Conservation (phyloP, 2,329 filamentous ascomycete species). For the Verticillium longisporum region DNA sequence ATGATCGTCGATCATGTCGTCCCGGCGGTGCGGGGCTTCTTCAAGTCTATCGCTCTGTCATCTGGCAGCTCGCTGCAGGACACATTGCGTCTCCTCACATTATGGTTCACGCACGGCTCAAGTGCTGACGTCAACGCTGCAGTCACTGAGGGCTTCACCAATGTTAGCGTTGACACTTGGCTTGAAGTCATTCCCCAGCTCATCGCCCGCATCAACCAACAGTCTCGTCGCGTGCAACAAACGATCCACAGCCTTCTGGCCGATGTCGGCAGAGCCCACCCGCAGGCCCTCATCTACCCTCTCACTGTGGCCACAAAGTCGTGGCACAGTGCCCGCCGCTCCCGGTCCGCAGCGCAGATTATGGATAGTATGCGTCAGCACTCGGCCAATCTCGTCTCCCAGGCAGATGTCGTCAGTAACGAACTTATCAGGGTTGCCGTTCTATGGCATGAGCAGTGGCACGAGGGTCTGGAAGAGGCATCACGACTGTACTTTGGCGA, state of each 20-base stretch:
- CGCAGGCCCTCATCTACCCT: constrained; percentile 93
- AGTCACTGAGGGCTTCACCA: constrained; percentile 83
- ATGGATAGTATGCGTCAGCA: constrained; percentile 99
- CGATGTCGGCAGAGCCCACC: constrained; percentile 89
- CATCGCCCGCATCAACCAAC: constrained; percentile 95
- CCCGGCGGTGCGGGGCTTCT: constrained; percentile 91
- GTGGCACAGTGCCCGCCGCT: constrained; percentile 69
- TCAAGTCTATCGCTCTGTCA: constrained; percentile 91
- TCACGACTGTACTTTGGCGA: constrained; percentile 96
- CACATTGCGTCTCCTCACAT: constrained; percentile 80
- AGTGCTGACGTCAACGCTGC: constrained; percentile 80
- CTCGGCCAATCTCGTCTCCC: constrained; percentile 84
- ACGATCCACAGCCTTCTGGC: constrained; percentile 88
- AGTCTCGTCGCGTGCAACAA: constrained; percentile 78
- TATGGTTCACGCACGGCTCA: constrained; percentile 95
- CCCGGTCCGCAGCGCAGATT: constrained; percentile 81
- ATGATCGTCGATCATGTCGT: constrained; percentile 84
- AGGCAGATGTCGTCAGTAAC: constrained; percentile 90
- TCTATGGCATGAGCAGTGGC: constrained; percentile 98
- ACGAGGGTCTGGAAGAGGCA: constrained; percentile 94
- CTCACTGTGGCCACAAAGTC: constrained; percentile 98
- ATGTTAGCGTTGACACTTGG: constrained; percentile 96
- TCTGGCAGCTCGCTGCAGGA: constrained; percentile 92
- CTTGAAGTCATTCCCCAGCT: constrained; percentile 96
- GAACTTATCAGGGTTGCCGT: constrained; percentile 96